Evolutionary conservation across 2,329 filamentous ascomycete species (phyloP).

Genomic region (Pleoardoris graminearum): DNA sequence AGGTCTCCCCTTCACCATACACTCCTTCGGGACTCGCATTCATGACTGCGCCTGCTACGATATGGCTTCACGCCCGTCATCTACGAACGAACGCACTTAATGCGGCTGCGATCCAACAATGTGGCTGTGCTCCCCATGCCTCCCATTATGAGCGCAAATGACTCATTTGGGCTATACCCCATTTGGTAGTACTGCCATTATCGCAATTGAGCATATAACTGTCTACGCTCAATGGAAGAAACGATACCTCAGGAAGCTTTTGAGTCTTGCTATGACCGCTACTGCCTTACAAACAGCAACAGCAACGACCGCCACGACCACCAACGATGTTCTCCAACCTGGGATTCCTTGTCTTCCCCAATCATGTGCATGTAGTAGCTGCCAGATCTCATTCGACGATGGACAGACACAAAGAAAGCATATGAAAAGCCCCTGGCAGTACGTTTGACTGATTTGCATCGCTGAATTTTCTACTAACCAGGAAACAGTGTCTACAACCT

Average conservation of each 20-base stretch:
- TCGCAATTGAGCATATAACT: too few relatives aligned
- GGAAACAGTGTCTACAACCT: constrained; percentile 23
- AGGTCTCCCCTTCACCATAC: background rate
- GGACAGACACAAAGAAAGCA: constrained; percentile 26
- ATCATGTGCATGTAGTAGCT: constrained; percentile 1
- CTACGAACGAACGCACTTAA: background rate
- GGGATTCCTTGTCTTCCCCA: background rate
- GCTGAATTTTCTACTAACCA: constrained; percentile 15
- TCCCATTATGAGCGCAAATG: background rate
- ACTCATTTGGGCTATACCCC: background rate
- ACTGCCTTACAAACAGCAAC: background rate
- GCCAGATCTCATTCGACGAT: constrained; percentile 14
- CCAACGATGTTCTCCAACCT: background rate
- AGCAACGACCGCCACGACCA: background rate
- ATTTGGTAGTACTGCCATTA: too few relatives aligned
- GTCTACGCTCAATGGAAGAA: background rate
- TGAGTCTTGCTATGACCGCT: background rate
- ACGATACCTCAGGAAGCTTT: background rate
- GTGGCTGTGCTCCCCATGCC: background rate
- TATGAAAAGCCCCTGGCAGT: constrained; percentile 38
- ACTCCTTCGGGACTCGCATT: too few relatives aligned
- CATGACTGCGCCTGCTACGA: too few relatives aligned
- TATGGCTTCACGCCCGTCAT: too few relatives aligned
- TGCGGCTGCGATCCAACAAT: background rate
- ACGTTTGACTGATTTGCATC: constrained; percentile 7